Base-by-base conservation (phyloP, 306 rosid species). In the Bauhinia variegata region DNA sequence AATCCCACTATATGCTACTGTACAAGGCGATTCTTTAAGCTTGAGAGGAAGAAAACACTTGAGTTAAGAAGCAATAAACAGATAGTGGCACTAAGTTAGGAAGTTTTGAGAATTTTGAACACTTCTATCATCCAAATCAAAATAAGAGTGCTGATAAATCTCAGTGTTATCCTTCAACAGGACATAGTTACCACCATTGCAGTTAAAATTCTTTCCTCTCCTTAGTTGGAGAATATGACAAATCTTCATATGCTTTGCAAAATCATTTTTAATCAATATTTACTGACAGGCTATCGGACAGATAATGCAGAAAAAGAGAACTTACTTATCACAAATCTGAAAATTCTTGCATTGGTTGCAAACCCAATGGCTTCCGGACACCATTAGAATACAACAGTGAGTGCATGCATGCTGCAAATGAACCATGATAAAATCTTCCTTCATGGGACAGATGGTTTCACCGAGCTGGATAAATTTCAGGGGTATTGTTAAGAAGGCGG, bases 401-500 rank as follows among this genome's bases (percentile, higher is more conserved):
- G 57, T 66, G 79, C 98, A 89, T 2, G 91, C 80, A 55, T 89
- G 88, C 83, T 89, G 96, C 82, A 95, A 78, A 84, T 95, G 99
- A 80, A 95, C 99, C 97, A 95, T 90, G 60, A 95, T 90, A 72
- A 90, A 90, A 78, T 95, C 99, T 70, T 95, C 99, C 92, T 95
- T 95, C 97, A 95, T 95, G 0, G 97, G 97, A 76, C 75, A 67
- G 73, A 95, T 95, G 72, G 97, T 90, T 82, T 95, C 99, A 68
- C 99, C 99, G 64, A 95, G 96, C 99, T 95, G 87, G 67, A 77
- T 61, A 74, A 70, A 55, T n/a, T n/a, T 51, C 57, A 74, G 54
- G 53, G 46, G 63, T 43, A 64, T 67, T 14, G 37, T 32, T 64
- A 68, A 67, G 69, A 67, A 46, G 30, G 68, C 54, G 41, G 60